These are phyloP conservation scores for Metarhizium album DNA, from an alignment of 2,329 filamentous ascomycete genomes.

Conservation along the genomic window DNA sequence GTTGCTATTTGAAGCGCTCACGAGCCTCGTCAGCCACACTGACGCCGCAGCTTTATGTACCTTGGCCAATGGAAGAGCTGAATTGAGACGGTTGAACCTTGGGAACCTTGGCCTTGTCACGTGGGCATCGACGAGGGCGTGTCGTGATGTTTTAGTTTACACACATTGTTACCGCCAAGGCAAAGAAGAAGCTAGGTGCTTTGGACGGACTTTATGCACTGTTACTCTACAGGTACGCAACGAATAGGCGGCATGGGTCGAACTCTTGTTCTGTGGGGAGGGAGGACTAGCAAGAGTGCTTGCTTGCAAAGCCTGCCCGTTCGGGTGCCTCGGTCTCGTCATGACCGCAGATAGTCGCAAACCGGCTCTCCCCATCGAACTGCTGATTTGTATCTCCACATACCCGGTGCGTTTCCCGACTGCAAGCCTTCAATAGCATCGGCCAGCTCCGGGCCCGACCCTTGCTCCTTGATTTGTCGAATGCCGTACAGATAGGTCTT, in stretches of 20 bases:
- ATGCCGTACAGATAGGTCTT: constrained; percentile 44
- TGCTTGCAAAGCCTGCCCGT: background rate
- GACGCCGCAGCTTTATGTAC: background rate
- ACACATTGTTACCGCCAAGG: background rate
- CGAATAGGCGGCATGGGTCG: too few species aligned
- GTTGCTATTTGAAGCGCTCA: background rate
- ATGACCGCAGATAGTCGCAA: constrained; percentile 32
- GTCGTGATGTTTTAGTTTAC: background rate
- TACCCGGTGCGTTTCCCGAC: constrained; percentile 39
- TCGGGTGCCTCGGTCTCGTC: constrained; percentile 5
- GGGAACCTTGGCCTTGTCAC: constrained; percentile 8
- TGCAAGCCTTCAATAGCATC: constrained; percentile 42
- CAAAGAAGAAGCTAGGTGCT: background rate
- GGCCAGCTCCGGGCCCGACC: constrained; percentile 33
- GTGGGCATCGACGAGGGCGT: background rate
- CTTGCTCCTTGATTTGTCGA: constrained; percentile 36
- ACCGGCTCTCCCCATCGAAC: constrained; percentile 36
- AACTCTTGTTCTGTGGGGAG: too few species aligned
- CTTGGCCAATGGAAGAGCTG: constrained; percentile 1
- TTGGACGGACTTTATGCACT: too few species aligned
- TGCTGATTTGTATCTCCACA: constrained; percentile 42
- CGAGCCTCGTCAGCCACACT: background rate
- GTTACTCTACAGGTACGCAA: too few species aligned
- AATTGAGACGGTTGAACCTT: background rate
- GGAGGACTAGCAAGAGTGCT: too few species aligned